These are phyloP conservation scores for Moniliophthora roreri DNA, from an alignment of 1,284 basidiomycete genomes.

Conservation along the genomic window DNA sequence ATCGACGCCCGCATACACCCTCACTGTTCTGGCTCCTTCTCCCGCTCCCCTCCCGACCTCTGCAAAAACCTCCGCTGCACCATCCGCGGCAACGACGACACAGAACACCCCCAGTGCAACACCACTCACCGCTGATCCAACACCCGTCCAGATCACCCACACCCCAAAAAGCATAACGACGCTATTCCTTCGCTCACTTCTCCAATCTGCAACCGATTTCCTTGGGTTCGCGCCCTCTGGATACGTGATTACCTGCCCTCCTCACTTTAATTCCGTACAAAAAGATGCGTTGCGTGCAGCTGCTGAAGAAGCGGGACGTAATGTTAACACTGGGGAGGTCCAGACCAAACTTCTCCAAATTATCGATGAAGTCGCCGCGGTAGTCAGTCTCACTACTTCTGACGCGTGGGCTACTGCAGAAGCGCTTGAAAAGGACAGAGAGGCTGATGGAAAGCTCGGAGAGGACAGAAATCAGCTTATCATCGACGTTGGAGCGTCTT, in stretches of 20 bases:
- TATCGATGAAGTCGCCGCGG: slow-evolving; percentile 84
- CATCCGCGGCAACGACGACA: slow-evolving; percentile 56
- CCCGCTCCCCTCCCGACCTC: slow-evolving; percentile 59
- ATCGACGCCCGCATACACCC: slow-evolving; percentile 84
- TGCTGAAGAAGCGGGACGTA: slow-evolving; percentile 72
- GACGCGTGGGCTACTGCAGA: slow-evolving; percentile 35
- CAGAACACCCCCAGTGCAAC: slow-evolving; percentile 61
- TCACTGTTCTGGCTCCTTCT: slow-evolving; percentile 77
- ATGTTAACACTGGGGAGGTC: background rate
- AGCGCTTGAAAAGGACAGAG: background rate
- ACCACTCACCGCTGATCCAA: slow-evolving; percentile 72
- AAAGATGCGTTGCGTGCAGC: slow-evolving; percentile 73
- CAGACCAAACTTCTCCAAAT: slow-evolving; percentile 77
- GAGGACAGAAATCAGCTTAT: slow-evolving; percentile 68
- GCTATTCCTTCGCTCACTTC: slow-evolving; percentile 84
- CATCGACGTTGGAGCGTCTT: slow-evolving; percentile 72
- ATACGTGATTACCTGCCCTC: slow-evolving; percentile 84
- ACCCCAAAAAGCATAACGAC: slow-evolving; percentile 53
- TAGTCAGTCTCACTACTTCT: slow-evolving; percentile 57
- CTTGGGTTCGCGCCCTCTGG: slow-evolving; percentile 82
- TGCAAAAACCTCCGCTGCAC: slow-evolving; percentile 65
- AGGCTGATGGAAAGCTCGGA: slow-evolving; percentile 29
- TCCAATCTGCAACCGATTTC: slow-evolving; percentile 91
- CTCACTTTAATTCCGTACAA: slow-evolving; percentile 73
- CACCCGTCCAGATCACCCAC: slow-evolving; percentile 67